Conservation (phyloP, 208 protist species). For the Phytomonas francai region DNA sequence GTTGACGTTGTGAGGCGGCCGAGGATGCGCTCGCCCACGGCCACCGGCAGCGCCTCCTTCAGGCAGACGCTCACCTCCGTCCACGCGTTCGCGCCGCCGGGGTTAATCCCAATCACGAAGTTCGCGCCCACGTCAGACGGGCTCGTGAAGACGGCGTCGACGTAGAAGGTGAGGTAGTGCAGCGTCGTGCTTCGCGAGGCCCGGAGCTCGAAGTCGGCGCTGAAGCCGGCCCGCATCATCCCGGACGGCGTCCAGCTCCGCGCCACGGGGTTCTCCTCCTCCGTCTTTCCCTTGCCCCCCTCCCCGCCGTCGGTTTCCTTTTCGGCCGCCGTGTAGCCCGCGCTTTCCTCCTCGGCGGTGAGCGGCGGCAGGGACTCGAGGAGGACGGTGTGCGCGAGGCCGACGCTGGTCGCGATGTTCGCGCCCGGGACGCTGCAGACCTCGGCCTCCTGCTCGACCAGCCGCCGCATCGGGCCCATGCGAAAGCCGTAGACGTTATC, state of each 20-base stretch:
- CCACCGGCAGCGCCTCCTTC: constrained; percentile 55
- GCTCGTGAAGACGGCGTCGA: constrained; percentile 73
- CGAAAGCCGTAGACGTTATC: constrained; percentile 90
- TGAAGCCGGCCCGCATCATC: constrained; percentile 40
- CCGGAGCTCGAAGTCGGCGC: constrained; percentile 42
- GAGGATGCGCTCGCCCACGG: constrained; percentile 47
- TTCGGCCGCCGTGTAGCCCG: constrained; percentile 26
- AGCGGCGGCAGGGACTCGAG: constrained; percentile 34
- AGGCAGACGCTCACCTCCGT: constrained; percentile 79
- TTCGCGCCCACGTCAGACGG: constrained; percentile 65
- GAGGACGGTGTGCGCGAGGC: constrained; percentile 50
- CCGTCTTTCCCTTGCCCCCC: neutral
- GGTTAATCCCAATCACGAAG: constrained; percentile 77
- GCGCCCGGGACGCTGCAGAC: constrained; percentile 58
- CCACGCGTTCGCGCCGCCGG: constrained; percentile 71
- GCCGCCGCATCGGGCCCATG: constrained; percentile 87
- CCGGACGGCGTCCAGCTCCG: constrained; percentile 24
- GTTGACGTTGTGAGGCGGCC: constrained; percentile 47
- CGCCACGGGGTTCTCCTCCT: constrained; percentile 51
- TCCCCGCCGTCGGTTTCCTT: constrained; percentile 10
- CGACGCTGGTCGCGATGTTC: constrained; percentile 70
- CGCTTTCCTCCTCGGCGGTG: constrained; percentile 30
- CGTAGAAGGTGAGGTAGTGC: constrained; percentile 84
- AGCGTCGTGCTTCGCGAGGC: constrained; percentile 53
- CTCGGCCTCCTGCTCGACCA: constrained; percentile 76